Evolutionary conservation across 1,284 basidiomycete genomes (phyloP).

Genomic region (Rhodotorula sp.): DNA sequence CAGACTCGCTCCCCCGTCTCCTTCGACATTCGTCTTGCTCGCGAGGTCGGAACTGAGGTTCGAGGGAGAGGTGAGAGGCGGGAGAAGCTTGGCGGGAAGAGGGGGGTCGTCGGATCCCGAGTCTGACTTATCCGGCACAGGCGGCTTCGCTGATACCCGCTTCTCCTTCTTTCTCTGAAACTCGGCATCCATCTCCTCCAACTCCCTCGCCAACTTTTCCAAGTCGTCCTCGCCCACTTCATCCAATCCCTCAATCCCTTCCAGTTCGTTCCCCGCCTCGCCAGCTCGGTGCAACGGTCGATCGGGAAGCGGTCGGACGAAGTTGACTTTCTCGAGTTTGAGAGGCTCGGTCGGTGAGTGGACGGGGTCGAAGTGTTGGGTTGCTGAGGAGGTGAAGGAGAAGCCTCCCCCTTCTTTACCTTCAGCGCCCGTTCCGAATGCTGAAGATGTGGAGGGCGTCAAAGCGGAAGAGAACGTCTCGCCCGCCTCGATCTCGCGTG

Average conservation of each 20-base stretch:
- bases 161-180: conserved; percentile 4
- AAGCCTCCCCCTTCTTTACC: neutral
- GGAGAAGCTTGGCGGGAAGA: no score
- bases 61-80: neutral
- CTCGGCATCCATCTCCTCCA: conserved; percentile 30
- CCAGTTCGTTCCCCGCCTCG: conserved; percentile 15
- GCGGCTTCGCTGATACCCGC: neutral
- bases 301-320: conserved; percentile 19
- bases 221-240: conserved; percentile 20
- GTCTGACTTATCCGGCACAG: neutral
- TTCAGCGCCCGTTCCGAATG: no score
- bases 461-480: conserved; percentile 23
- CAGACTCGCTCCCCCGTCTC: conserved; percentile 29
- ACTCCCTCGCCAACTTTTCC: conserved; percentile 29
- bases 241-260: conserved; percentile 22
- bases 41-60: neutral
- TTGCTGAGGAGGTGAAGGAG: conserved; percentile 13
- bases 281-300: conserved; percentile 26
- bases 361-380: conserved; percentile 13
- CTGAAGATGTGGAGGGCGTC: neutral
- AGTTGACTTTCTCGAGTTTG: conserved; percentile 18
- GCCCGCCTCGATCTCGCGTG: conserved; percentile 12
- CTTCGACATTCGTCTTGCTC: conserved; percentile 16
- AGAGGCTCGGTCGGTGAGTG: conserved; percentile 13
- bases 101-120: neutral